Evolutionary conservation across 2,329 filamentous ascomycete species (phyloP).

Genomic region (Talaromyces sp.): DNA sequence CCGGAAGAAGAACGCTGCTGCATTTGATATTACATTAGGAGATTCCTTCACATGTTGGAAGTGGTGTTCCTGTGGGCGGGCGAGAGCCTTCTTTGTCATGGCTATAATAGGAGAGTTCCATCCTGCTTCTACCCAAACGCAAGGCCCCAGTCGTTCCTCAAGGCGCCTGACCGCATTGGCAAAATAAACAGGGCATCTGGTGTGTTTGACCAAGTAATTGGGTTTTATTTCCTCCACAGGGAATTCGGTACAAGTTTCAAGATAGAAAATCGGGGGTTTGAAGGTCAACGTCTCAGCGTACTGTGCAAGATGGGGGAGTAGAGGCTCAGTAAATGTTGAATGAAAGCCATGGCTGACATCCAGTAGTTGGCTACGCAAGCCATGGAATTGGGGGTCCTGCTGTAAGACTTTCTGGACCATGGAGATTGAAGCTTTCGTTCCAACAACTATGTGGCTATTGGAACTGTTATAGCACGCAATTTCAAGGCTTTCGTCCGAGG

Average conservation of each 20-base stretch:
- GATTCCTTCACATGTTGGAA: background rate
- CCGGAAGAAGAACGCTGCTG: background rate
- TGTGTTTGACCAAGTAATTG: background rate
- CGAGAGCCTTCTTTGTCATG: background rate
- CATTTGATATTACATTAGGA: background rate
- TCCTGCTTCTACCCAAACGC: constrained; percentile 41
- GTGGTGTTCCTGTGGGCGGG: background rate
- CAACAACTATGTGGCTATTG: constrained; percentile 38
- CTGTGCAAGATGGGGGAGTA: constrained; percentile 22
- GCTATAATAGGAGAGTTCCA: constrained; percentile 26
- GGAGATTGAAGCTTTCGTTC: constrained; percentile 18
- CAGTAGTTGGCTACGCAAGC: constrained; percentile 32
- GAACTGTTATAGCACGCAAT: constrained; percentile 48
- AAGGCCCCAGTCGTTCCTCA: constrained; percentile 15
- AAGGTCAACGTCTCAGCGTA: constrained; percentile 26
- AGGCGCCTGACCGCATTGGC: constrained; percentile 37
- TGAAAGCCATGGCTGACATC: constrained; percentile 46
- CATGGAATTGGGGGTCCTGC: background rate
- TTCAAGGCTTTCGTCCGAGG: background rate
- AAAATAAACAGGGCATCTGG: constrained; percentile 14
- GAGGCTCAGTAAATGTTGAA: constrained; percentile 33
- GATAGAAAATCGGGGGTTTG: constrained; percentile 13
- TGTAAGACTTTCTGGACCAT: background rate
- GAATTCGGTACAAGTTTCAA: background rate
- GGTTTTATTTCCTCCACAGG: background rate